Conservation (phyloP, 371 early-diverging fungal genomes). For the Nematocida sp. region DNA sequence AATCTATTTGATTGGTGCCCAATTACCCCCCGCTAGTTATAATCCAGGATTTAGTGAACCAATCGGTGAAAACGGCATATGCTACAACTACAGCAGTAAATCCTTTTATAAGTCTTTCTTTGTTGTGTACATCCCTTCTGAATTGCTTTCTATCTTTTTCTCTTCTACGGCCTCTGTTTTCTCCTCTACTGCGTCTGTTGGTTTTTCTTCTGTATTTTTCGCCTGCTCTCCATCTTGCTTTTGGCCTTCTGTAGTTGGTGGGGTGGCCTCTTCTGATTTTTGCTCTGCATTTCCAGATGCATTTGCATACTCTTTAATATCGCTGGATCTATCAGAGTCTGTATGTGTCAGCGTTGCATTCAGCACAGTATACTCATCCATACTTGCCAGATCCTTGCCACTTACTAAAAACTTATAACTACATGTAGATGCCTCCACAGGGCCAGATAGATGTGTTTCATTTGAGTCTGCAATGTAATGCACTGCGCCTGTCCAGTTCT, state of each 20-base stretch:
- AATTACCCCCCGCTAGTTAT: too few relatives aligned
- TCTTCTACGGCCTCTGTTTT: background rate
- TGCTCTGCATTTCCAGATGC: too few relatives aligned
- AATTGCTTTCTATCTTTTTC: background rate
- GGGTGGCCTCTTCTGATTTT: too few relatives aligned
- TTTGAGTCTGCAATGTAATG: slow-evolving; percentile 23
- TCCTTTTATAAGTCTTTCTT: background rate
- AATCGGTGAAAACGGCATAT: too few relatives aligned
- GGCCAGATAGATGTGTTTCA: slow-evolving; percentile 41
- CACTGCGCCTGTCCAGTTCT: slow-evolving; percentile 39
- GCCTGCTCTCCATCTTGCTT: background rate
- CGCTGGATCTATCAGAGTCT: too few relatives aligned
- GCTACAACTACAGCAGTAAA: too few relatives aligned
- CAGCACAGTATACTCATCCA: slow-evolving; percentile 41
- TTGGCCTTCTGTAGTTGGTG: background rate
- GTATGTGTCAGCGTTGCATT: background rate
- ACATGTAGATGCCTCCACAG: slow-evolving; percentile 52
- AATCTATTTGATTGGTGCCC: too few relatives aligned
- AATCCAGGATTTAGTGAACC: too few relatives aligned
- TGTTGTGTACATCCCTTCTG: background rate
- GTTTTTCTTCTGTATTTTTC: background rate
- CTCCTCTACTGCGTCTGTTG: background rate
- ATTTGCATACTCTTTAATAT: too few relatives aligned
- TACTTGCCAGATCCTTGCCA: slow-evolving; percentile 20
- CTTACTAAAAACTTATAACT: slow-evolving; percentile 39